These are phyloP conservation scores for Solanum sejunctum DNA, from an alignment of 257 asterid species.

Conservation along the genomic window DNA sequence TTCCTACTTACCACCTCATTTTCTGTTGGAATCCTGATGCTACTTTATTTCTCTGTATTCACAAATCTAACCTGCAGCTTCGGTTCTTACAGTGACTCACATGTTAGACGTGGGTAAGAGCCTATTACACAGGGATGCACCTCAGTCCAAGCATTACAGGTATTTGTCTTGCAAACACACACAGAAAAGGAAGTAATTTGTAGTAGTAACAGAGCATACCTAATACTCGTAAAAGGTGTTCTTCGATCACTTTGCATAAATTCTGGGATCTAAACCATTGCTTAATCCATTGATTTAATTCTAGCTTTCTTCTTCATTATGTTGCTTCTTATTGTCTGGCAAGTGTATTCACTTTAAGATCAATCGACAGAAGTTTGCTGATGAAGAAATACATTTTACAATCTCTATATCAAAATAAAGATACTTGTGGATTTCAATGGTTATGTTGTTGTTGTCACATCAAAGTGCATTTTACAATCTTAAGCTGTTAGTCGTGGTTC, in stretches of 20 bases:
- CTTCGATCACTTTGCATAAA: neutral
- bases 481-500: neutral
- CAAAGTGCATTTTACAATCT: neutral
- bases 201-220: neutral
- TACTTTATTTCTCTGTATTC: neutral
- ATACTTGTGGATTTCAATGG: too few relatives aligned
- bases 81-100: constrained; percentile 43
- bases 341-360: neutral
- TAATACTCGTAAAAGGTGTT: neutral
- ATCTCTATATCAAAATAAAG: neutral
- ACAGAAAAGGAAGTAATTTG: neutral
- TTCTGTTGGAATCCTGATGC: neutral
- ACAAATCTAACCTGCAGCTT: constrained; percentile 2
- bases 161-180: constrained; percentile 5
- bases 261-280: neutral
- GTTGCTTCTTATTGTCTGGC: neutral
- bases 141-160: constrained; percentile 51
- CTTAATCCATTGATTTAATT: neutral
- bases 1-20: neutral
- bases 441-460: too few relatives aligned
- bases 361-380: neutral
- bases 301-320: neutral
- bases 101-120: constrained; percentile 70
- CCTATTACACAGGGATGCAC: constrained; percentile 61
- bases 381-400: neutral